phyloP scores from a whole-genome alignment of 768 basidiomycete genomes.

The Lactifluus volemus region DNA sequence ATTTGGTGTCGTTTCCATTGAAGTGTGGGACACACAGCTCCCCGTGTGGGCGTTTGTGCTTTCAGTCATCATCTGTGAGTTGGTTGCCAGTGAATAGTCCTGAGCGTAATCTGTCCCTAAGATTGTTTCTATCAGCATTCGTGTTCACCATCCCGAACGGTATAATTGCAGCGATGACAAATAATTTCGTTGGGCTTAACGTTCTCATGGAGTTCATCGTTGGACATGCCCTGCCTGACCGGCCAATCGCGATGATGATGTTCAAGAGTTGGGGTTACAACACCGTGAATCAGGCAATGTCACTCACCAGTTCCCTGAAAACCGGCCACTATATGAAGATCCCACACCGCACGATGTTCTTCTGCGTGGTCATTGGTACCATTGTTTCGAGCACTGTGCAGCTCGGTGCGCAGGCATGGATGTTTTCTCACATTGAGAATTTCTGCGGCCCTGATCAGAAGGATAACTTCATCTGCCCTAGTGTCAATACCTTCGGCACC shows the following conservation, averaged over 20 bases:
- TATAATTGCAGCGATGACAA: conserved; percentile 73
- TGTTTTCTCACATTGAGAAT: background rate
- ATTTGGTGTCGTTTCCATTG: conserved; percentile 57
- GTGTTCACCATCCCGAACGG: conserved; percentile 66
- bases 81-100: background rate
- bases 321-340: conserved; percentile 30
- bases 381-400: background rate
- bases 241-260: conserved; percentile 58
- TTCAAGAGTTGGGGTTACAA: conserved; percentile 81
- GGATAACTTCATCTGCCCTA: background rate
- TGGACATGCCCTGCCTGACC: conserved; percentile 43
- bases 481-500: background rate
- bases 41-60: conserved; percentile 69
- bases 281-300: conserved; percentile 54
- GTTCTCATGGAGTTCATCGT: conserved; percentile 78
- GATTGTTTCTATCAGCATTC: conserved; percentile 25
- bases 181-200: conserved; percentile 55
- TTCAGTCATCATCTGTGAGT: conserved; percentile 35
- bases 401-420: background rate
- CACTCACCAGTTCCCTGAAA: conserved; percentile 49
- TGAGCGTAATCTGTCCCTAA: background rate
- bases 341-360: background rate
- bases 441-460: background rate
- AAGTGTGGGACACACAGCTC: conserved; percentile 63
- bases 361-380: background rate